A percentile compares a stretch with the other conserved stretches of the same genome.
Evolutionary conservation across 1,284 basidiomycete genomes (phyloP).

Genomic region (Ceratobasidium sp.): DNA sequence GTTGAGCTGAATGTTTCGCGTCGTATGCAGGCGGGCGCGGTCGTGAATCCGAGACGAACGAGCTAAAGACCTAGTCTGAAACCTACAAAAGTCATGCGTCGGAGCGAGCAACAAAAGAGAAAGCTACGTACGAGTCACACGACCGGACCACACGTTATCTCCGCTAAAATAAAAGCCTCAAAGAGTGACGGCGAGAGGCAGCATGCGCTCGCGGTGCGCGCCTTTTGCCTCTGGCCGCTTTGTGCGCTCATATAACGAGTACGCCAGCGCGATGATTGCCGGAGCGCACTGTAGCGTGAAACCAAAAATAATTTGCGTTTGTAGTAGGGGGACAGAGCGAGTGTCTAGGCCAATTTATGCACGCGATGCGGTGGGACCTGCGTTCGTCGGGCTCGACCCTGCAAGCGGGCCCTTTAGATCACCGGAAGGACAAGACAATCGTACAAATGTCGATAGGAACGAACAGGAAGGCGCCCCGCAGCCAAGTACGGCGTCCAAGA

Average conservation of each 20-base stretch:
- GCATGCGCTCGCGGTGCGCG: slow-evolving; percentile 8
- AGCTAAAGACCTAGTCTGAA: slow-evolving; percentile 3
- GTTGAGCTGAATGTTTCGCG: neutral
- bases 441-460: neutral
- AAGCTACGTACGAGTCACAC: neutral
- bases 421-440: slow-evolving; percentile 1
- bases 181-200: neutral
- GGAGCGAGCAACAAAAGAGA: slow-evolving; percentile 3
- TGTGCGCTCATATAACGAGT: slow-evolving; percentile 3
- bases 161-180: slow-evolving; percentile 30
- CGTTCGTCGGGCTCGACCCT: slow-evolving; percentile 28
- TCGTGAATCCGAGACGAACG: slow-evolving; percentile 15
- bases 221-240: slow-evolving; percentile 29
- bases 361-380: slow-evolving; percentile 24
- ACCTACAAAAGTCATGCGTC: neutral
- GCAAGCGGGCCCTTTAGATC: neutral
- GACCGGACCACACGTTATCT: slow-evolving; percentile 23
- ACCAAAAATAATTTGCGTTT: neutral
- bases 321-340: neutral
- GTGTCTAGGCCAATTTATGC: slow-evolving; percentile 24
- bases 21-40: neutral
- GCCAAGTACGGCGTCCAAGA: neutral
- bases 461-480: neutral
- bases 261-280: slow-evolving; percentile 24
- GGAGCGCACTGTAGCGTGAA: slow-evolving; percentile 14